These are phyloP conservation scores for Isabelozyma heimii DNA, from an alignment of 805 yeast genomes.

Conservation along the genomic window DNA sequence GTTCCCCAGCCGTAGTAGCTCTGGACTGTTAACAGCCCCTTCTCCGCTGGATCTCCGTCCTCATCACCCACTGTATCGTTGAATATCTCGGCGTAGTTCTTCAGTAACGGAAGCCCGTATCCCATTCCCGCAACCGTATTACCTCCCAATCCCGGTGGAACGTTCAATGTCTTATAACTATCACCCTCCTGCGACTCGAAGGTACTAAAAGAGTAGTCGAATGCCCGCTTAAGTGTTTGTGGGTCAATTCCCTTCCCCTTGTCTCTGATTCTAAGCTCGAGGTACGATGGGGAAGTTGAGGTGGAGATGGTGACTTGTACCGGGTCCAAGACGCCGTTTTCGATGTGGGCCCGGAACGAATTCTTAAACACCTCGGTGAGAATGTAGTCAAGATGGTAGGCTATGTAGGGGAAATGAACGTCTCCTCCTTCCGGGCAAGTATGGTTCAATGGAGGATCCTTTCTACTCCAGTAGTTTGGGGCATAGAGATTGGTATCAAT, in stretches of 20 bases:
- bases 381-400: constrained; percentile 84
- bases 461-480: constrained; percentile 26
- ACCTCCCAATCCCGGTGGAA: constrained; percentile 70
- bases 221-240: constrained; percentile 60
- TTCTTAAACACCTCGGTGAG: constrained; percentile 85
- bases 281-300: constrained; percentile 32
- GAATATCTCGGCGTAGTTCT: constrained; percentile 40
- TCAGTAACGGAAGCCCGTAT: constrained; percentile 85
- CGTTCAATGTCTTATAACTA: constrained; percentile 58
- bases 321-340: constrained; percentile 45
- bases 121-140: constrained; percentile 91
- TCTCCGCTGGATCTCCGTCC: constrained; percentile 13
- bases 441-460: constrained; percentile 14
- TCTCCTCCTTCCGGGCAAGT: constrained; percentile 38
- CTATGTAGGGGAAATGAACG: constrained; percentile 68
- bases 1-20: constrained; percentile 46
- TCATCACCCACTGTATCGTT: constrained; percentile 26
- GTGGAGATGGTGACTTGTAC: constrained; percentile 38
- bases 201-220: constrained; percentile 85
- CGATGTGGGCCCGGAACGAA: constrained; percentile 85
- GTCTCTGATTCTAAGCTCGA: constrained; percentile 79
- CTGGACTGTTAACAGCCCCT: constrained; percentile 42
- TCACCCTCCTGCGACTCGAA: constrained; percentile 61
- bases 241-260: constrained; percentile 87
- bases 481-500: constrained; percentile 45